Evolutionary conservation across 805 yeast genomes (phyloP).

Genomic region (Saccharomycopsis sp.): DNA sequence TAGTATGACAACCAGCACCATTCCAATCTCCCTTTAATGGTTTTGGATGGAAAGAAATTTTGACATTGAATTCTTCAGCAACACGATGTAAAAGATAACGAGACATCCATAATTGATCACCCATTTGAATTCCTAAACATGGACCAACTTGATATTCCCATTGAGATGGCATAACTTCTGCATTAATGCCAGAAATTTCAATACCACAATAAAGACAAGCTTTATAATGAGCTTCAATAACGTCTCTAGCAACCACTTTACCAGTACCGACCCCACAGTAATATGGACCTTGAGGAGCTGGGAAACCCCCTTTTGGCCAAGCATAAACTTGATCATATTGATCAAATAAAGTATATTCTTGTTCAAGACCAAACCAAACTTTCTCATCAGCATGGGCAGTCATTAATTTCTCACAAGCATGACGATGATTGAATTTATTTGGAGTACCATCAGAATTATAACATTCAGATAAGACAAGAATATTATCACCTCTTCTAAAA

Average conservation of each 20-base stretch:
- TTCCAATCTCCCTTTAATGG: constrained; percentile 99
- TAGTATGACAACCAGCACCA: constrained; percentile 99
- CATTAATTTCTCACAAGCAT: constrained; percentile 91
- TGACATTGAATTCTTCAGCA: constrained; percentile 98
- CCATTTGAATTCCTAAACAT: constrained; percentile 90
- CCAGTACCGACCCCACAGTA: constrained; percentile 99
- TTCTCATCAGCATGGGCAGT: constrained; percentile 75
- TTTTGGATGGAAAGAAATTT: constrained; percentile 98
- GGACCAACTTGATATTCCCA: constrained; percentile 99
- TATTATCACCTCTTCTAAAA: constrained; percentile 95
- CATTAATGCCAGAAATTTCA: constrained; percentile 90
- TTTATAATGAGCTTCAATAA: constrained; percentile 97
- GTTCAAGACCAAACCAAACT: constrained; percentile 98
- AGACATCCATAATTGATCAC: constrained; percentile 95
- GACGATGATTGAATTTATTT: constrained; percentile 97
- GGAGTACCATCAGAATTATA: constrained; percentile 99
- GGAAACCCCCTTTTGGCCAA: constrained; percentile 99
- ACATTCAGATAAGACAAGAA: constrained; percentile 90
- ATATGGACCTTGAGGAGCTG: constrained; percentile 99
- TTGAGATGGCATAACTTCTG: constrained; percentile 99
- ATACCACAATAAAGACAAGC: constrained; percentile 94
- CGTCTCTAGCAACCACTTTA: constrained; percentile 95
- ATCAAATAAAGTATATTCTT: constrained; percentile 95
- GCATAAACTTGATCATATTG: constrained; percentile 85
- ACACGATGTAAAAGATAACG: constrained; percentile 87